These are phyloP conservation scores for Poronia punctata DNA, from an alignment of 495 filamentous ascomycete genomes.

Conservation along the genomic window DNA sequence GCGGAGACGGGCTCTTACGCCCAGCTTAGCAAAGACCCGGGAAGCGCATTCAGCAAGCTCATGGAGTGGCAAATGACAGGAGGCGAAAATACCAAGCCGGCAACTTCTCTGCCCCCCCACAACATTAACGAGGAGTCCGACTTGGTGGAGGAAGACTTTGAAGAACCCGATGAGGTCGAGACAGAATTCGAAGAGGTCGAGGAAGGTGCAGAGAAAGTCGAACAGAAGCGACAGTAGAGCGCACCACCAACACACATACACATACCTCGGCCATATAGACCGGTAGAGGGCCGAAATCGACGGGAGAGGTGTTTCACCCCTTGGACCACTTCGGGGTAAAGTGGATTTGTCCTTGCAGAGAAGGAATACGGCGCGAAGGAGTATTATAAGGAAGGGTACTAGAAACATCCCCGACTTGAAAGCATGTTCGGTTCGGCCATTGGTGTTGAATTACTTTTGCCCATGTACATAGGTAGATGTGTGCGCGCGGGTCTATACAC, in stretches of 20 bases:
- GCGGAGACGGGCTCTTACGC: slow-evolving; percentile 83
- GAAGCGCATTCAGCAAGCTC: slow-evolving; percentile 83
- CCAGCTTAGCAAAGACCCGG: slow-evolving; percentile 59
- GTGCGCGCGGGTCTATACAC: no score
- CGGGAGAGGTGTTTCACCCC: no score
- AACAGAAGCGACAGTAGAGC: slow-evolving; percentile 7
- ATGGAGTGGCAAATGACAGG: slow-evolving; percentile 99
- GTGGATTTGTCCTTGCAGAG: no score
- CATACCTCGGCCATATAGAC: neutral
- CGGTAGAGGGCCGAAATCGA: no score
- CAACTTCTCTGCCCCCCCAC: slow-evolving; percentile 5
- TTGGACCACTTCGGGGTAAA: no score
- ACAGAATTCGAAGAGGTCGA: slow-evolving; percentile 33
- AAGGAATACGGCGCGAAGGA: no score
- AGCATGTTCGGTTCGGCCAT: no score
- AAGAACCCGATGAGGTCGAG: slow-evolving; percentile 40
- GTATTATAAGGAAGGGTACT: no score
- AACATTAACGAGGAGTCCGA: slow-evolving; percentile 33
- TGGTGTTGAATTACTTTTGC: no score
- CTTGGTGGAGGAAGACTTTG: slow-evolving; percentile 12
- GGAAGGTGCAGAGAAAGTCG: slow-evolving; percentile 27
- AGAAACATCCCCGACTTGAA: no score
- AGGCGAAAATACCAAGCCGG: slow-evolving; percentile 45
- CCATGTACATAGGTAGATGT: no score
- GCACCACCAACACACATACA: neutral